These are phyloP conservation scores for Sporothrix protearum DNA, from an alignment of 2,329 filamentous ascomycete species.

Conservation along the genomic window DNA sequence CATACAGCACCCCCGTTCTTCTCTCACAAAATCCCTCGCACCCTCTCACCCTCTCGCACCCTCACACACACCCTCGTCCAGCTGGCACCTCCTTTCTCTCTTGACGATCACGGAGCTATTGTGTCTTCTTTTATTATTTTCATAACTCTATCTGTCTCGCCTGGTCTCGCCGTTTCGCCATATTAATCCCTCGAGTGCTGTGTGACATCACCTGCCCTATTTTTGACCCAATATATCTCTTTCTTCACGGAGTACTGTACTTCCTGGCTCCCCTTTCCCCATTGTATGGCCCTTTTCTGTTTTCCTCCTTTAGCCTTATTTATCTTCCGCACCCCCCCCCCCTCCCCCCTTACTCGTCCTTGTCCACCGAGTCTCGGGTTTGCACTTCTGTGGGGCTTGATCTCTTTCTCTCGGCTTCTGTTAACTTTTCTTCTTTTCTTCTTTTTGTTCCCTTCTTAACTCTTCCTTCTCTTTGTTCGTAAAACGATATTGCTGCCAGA, in stretches of 20 bases:
- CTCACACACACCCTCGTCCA: slow-evolving; percentile 17
- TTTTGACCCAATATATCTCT: not conserved
- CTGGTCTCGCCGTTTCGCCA: not conserved
- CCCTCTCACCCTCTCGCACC: not conserved
- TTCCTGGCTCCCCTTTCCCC: not conserved
- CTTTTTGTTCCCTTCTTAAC: not conserved
- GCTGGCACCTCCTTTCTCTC: not conserved
- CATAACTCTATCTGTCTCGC: not conserved
- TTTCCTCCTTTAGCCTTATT: slow-evolving; percentile 12
- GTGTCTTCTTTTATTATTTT: not conserved
- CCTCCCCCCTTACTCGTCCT: not conserved
- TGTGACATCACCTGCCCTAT: slow-evolving; percentile 13
- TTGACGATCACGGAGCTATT: not conserved
- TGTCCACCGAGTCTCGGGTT: not conserved
- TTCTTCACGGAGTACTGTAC: not conserved
- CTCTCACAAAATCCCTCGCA: slow-evolving; percentile 11
- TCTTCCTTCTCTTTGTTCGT: not conserved
- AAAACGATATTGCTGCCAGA: not conserved
- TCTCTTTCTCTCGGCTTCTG: not conserved
- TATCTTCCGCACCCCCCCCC: slow-evolving; percentile 11
- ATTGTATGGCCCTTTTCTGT: not conserved
- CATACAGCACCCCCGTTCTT: not conserved
- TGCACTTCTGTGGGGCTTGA: slow-evolving; percentile 3
- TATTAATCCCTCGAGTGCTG: slow-evolving; percentile 1
- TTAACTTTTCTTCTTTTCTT: not conserved